Evolutionary conservation across 179 eudicot species (phyloP).

Genomic region (Dionaea muscipula): DNA sequence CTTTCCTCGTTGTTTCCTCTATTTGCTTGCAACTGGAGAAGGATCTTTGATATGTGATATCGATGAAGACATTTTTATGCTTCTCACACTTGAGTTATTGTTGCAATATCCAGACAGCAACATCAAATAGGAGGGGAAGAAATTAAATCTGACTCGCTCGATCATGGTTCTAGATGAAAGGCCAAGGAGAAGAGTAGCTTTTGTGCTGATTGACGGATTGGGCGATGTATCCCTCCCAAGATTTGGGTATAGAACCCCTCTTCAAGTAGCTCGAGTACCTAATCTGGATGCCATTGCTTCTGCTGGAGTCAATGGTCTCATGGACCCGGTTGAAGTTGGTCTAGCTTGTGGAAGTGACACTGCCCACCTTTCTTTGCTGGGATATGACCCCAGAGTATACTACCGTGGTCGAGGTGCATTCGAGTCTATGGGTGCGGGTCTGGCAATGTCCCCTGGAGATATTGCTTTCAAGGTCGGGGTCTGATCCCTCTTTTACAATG

Average conservation of each 20-base stretch:
- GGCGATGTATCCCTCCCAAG: constrained; percentile 87
- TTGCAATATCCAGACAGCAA: no score
- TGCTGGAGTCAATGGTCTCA: constrained; percentile 90
- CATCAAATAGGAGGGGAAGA: neutral
- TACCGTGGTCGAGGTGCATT: constrained; percentile 97
- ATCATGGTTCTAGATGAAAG: constrained; percentile 24
- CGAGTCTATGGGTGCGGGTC: constrained; percentile 98
- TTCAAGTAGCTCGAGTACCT: constrained; percentile 56
- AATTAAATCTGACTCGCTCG: neutral
- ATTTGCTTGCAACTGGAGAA: no score
- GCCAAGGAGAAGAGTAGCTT: constrained; percentile 71
- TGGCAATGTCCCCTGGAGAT: constrained; percentile 97
- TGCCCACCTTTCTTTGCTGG: constrained; percentile 88
- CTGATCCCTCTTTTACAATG: neutral
- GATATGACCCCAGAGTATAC: constrained; percentile 90
- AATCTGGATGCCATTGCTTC: constrained; percentile 83
- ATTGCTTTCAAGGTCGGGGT: constrained; percentile 75
- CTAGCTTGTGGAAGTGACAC: constrained; percentile 97
- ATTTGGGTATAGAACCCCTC: constrained; percentile 62
- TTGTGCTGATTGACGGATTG: constrained; percentile 74
- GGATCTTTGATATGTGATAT: no score
- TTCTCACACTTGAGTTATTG: no score
- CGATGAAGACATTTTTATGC: no score
- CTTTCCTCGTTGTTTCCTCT: no score
- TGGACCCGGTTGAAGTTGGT: constrained; percentile 98